Base-by-base conservation (phyloP, 2,329 filamentous ascomycete genomes). In the Beauveria varroae region DNA sequence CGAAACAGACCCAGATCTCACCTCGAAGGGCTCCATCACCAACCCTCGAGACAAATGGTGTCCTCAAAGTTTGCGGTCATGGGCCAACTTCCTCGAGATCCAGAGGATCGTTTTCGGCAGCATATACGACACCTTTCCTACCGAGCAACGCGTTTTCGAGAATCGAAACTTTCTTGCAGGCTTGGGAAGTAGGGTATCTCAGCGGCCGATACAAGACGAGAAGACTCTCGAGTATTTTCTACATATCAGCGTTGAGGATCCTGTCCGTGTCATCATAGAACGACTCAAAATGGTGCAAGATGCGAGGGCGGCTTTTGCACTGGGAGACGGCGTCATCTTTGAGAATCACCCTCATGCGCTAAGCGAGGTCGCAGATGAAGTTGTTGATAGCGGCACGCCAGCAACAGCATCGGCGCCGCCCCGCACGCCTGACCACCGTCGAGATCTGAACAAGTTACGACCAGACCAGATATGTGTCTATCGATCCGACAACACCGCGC, bases 401-500 rank as follows among this genome's bases (percentile, higher is more conserved):
- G 28, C 58, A 14, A 63, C 56, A n/a, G 70, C 68, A 40, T 65
- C 65, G 2, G 26, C 26, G 3, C 26, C 26, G 6, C 26, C 26
- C 26, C 26, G 26, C 26, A 26, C 26, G 26, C 26, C 26, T 26
- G 63, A 62, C 34, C 61, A 64, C 14, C 16, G 57, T 52, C 63
- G 41, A 40, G 56, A 69, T 57, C 61, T 64, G 18, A 63, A 64
- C n/a, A 63, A 67, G 63, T 61, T 72, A 1, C 68, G 68, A n/a
- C 67, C 70, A 9, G 70, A 75, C 61, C 68, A 76, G 60, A 73
- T 74, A 50, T 75, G 66, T 55, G 65, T 70, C 20, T 69, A 67
- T 46, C 57, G 60, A 60, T 66, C 63, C 8, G 59, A 65, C 34
- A 46, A 67, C 28, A 58, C 26, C 52, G 43, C 20, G 2, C 3